Evolutionary conservation across 176 grass and related monocot genomes (phyloP), one percentile per base, ranked within the genome.

Genomic region (Juncus effusus): DNA sequence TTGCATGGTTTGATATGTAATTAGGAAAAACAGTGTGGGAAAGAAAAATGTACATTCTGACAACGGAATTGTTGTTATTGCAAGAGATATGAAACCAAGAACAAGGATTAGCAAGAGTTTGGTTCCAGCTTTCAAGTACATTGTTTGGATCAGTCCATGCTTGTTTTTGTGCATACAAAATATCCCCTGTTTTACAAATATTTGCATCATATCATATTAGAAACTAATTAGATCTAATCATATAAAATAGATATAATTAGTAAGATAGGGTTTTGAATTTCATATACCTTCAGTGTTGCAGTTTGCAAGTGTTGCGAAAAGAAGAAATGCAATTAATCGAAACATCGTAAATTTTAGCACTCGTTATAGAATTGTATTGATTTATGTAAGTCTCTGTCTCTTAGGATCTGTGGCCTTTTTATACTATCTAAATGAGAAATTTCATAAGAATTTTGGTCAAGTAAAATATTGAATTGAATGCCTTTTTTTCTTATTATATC

Each of bases 91-190:
- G 49, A 8, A 44, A 36, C 60, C 73, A 65, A 45, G 37, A 28
- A 60, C 73, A 76, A 55, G 61, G 73, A 45, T 36, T 76, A 14
- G 35, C 4, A 28, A 76, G 49, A 45, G 11, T 76, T 41, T 42
- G 40, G 39, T 76, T 45, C 73, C 73, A 76, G 60, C 73, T 76
- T 37, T 40, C 28, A 6, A 76, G 49, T 56, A 76, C 60, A 56
- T 76, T 76, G 39, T 36, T 36, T 63, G 57, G 73, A 39, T 76
- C 73, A 28, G 0, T 56, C 61, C 72, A 63, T 64, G 58, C 57
- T 75, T 64, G 3, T 42, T 75, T 64, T 75, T 76, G 59, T 13
- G 38, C 62, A 55, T 76, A 64, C n/a, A 76, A 59, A n/a, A 64
- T 64, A 76, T 76, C 73, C 28, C 61, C 73, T 65, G 60, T 54